Evolutionary conservation across 2,329 filamentous ascomycete species (phyloP).

Genomic region (Claviceps pazoutovae): DNA sequence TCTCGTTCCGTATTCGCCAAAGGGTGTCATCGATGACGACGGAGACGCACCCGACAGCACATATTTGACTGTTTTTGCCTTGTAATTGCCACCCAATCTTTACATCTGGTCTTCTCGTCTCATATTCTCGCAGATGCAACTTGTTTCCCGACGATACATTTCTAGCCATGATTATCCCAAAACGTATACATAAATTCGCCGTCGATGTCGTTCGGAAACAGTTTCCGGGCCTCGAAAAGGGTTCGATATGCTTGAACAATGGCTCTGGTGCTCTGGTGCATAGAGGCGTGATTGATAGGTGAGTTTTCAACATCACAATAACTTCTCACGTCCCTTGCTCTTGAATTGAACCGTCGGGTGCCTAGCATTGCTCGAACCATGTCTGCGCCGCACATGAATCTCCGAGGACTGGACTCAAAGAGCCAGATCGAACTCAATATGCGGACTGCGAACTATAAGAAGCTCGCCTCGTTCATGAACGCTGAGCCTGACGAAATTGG

Average conservation of each 20-base stretch:
- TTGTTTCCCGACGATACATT: not conserved
- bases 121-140: not conserved
- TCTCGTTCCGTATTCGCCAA: too few species aligned
- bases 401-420: constrained; percentile 6
- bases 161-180: not conserved
- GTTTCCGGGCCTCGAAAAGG: not conserved
- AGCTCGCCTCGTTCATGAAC: not conserved
- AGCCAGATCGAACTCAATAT: constrained; percentile 2
- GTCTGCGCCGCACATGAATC: constrained; percentile 6
- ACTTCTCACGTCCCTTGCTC: too few species aligned
- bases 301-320: not conserved
- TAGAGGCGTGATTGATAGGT: constrained; percentile 1
- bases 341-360: not conserved
- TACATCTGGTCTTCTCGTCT: not conserved
- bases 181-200: not conserved
- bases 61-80: too few species aligned
- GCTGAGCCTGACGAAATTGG: constrained; percentile 1
- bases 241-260: constrained; percentile 4
- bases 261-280: constrained; percentile 3
- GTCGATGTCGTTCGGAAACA: constrained; percentile 1
- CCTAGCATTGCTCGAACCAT: constrained; percentile 5
- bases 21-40: too few species aligned
- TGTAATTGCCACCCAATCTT: too few species aligned
- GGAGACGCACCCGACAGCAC: too few species aligned
- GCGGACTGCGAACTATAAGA: constrained; percentile 6